Evolutionary conservation across 495 filamentous ascomycete genomes (phyloP), one percentile per base, ranked within the genome.

Genomic region (Rusavskia elegans): DNA sequence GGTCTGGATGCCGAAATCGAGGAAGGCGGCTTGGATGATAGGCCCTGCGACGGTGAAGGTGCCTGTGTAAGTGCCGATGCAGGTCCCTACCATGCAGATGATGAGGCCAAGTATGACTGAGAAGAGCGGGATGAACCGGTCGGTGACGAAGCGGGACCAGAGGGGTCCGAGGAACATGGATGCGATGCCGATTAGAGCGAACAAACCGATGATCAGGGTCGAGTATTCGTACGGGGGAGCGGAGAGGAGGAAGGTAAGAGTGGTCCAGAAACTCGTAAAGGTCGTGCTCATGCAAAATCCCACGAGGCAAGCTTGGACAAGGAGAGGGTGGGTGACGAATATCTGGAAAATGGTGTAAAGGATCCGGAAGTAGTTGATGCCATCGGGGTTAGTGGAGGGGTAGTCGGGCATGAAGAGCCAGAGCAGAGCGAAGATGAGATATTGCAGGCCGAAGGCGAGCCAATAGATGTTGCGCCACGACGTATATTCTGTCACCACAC

Each of bases 391-490:
- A 25, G 82, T 81, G 27, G 73, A 68, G 0, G 87, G 87, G 60
- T 90, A 93, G 60, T 88, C 84, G 0, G 85, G 85, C 78, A 93
- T 82, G 61, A 77, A 85, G 37, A 82, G 51, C 71, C 78, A 92
- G 9, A 90, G 72, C 3, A 82, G 62, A 4, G 61, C 55, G 54
- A 83, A 71, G 53, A 90, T 82, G n/a, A 79, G 55, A 57, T 73
- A 79, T 64, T 93, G 87, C 2, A 87, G 68, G 6, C 71, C 87
- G 17, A 89, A 71, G 0, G 84, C 78, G 36, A 89, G 71, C 84
- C 84, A 92, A 69, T 89, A 93, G 19, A 92, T 77, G 55, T 75
- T 76, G 20, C 87, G 72, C 87, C 87, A 93, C 50, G 68, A 65
- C 0, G 76, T 77, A 57, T 77, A 85, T 44, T 84, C 72, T 3